These are phyloP conservation scores for Pyricularia grisea DNA, from an alignment of 2,329 filamentous ascomycete species.

Conservation along the genomic window DNA sequence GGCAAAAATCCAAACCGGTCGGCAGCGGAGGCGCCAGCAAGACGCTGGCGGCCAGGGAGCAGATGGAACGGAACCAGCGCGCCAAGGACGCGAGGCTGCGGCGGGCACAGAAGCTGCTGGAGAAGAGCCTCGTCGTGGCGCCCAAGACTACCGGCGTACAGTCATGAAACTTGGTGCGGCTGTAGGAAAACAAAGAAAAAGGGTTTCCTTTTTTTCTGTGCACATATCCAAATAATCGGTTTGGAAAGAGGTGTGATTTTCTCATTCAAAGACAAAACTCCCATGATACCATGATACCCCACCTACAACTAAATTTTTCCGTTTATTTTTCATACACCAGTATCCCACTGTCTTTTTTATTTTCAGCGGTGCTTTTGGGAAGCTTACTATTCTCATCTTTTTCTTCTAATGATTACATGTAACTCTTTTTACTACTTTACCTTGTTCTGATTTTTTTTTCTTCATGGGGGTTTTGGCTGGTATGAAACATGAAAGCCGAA, in stretches of 20 bases:
- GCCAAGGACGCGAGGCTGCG: constrained; percentile 27
- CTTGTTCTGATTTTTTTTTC: background rate
- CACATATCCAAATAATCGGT: background rate
- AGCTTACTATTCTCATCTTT: too few species aligned
- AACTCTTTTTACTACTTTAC: background rate
- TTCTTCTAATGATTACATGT: too few species aligned
- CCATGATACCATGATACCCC: background rate
- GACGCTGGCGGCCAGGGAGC: background rate
- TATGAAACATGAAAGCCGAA: background rate
- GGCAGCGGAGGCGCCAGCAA: background rate
- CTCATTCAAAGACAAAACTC: background rate
- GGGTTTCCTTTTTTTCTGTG: too few species aligned
- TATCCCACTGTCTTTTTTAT: background rate
- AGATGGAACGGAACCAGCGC: background rate
- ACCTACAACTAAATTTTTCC: background rate
- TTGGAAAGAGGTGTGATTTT: background rate
- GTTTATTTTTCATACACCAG: background rate
- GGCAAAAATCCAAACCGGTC: background rate
- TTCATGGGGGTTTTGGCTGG: background rate
- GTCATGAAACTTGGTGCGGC: background rate
- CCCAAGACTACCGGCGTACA: background rate
- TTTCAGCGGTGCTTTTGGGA: too few species aligned
- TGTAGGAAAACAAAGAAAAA: too few species aligned
- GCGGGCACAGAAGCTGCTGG: constrained; percentile 29
- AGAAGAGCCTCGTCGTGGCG: constrained; percentile 9